Evolutionary conservation across 2,329 filamentous ascomycete species (phyloP).

Genomic region (Penicillium decumbens): DNA sequence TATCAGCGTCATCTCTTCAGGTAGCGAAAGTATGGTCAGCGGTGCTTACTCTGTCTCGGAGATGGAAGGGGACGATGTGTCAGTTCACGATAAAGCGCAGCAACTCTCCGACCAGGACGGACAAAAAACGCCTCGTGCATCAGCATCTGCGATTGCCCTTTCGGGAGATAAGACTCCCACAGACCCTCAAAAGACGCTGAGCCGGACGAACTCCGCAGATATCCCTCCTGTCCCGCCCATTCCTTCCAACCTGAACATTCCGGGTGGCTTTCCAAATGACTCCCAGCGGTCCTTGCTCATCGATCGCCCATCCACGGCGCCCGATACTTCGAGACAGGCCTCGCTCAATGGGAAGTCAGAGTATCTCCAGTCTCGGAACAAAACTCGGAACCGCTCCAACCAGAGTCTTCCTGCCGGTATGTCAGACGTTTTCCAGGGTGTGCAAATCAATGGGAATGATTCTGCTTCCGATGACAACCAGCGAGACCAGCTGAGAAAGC

Average conservation of each 20-base stretch:
- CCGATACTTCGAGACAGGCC: constrained; percentile 23
- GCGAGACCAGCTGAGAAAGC: constrained; percentile 34
- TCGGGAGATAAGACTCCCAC: constrained; percentile 10
- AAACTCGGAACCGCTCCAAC: constrained; percentile 32
- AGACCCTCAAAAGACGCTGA: constrained; percentile 7
- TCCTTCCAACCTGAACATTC: constrained; percentile 39
- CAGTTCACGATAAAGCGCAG: constrained; percentile 24
- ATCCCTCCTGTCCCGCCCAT: constrained; percentile 47
- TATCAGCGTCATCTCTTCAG: constrained; percentile 36
- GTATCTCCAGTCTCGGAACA: constrained; percentile 16
- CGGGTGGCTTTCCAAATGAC: constrained; percentile 41
- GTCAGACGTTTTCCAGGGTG: constrained; percentile 11
- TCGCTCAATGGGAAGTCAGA: constrained; percentile 22
- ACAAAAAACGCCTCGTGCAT: constrained; percentile 33
- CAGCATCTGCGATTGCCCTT: constrained; percentile 19
- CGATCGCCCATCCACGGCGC: constrained; percentile 33
- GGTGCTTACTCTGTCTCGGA: constrained; percentile 37
- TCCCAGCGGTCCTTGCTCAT: constrained; percentile 30
- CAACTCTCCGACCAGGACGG: constrained; percentile 24
- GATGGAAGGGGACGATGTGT: constrained; percentile 26
- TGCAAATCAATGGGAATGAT: constrained; percentile 12
- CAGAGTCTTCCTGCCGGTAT: constrained; percentile 25
- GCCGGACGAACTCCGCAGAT: constrained; percentile 22
- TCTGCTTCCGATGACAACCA: constrained; percentile 18
- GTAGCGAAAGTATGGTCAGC: constrained; percentile 46